Base-by-base conservation (phyloP, 1,139 yeast genomes). In the Saccharomyces hybrid region DNA sequence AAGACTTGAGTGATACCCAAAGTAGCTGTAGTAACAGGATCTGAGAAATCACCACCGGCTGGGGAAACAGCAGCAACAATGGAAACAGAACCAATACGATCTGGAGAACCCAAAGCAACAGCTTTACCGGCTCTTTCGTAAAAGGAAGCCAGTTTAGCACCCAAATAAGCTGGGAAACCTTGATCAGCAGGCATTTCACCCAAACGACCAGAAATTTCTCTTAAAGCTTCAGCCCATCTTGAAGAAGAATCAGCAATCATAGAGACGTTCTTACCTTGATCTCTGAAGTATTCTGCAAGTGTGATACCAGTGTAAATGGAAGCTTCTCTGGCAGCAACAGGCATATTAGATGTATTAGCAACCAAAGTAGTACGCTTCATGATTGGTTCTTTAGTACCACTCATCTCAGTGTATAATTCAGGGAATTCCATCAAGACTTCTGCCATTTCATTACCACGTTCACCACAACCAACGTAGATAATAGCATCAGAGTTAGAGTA, bases 111-210 rank as follows among this genome's bases (percentile, higher is more conserved):
- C 61, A 93, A 79, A 5, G 97, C 95, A 68, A 86, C 80, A 49
- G 97, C 95, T 73, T 88, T 90, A 78, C 99, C 99, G 50, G 99
- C 99, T 80, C 99, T 90, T 78, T 93, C 99, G 75, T 93, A 93
- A 82, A 93, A 93, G 56, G 98, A 93, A 55, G 99, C 98, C 70
- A 93, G 82, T 74, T 93, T 93, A 54, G 99, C 97, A 77, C 99
- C 99, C 73, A 93, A 82, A 73, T 95, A 93, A 56, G 99, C 99
- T 61, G 99, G 99, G 95, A 91, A 93, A 80, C 99, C 99, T 79
- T 95, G 99, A 78, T 93, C 99, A 59, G 99, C 99, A 72, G 99
- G 99, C 99, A 93, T 93, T 79, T 95, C 99, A 75, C 99, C 99
- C 74, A 93, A 80, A 81, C 99, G 95, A 83, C 99, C 99, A 54